Base-by-base conservation (phyloP, 371 early-diverging fungal species). In the Rhizopus microsporus region DNA sequence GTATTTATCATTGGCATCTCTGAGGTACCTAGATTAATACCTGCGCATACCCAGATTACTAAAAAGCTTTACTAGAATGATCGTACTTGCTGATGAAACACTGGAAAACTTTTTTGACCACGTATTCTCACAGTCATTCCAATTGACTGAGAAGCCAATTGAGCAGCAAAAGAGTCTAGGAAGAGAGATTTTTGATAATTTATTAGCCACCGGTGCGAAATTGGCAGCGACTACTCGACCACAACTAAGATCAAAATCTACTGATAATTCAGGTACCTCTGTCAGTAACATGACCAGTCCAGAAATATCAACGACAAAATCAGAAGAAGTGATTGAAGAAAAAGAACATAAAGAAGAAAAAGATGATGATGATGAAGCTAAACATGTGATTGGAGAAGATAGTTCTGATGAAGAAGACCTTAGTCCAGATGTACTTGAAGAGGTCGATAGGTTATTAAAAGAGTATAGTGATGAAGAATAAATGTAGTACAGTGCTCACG, bases 51-150 rank as follows among this genome's bases (percentile, higher is more conserved):
- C 37, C 43, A 9, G 35, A 34, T 34, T 29, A 40, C 31, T 47
- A 38, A 17, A 42, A 45, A 13, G n/a, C n/a, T 43, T 12, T 16
- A 49, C 0, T 63, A 80, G 91, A 58, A 87, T 89, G 85, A 83
- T 88, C 12, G 78, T 89, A 3, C 60, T 91, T 59, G 88, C 88
- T 4, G 89, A 91, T 54, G 91, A 88, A 51, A 68, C 77, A 6
- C 62, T 91, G 34, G 90, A 89, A 65, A 68, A 64, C 15, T 89
- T 89, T 54, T 89, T 91, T 54, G 84, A 88, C 13, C 69, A 78
- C 23, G 87, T 77, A 42, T 89, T 91, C 54, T 75, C 84, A 1
- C 59, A 64, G 13, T 84, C 89, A 10, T 86, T 89, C 75, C 69
- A 80, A 59, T 66, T 89, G 43, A 71, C 78, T 30, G 87, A 89